Evolutionary conservation across 257 asterid genomes (phyloP), one percentile per base, ranked within the genome.

Genomic region (Vinca minor): DNA sequence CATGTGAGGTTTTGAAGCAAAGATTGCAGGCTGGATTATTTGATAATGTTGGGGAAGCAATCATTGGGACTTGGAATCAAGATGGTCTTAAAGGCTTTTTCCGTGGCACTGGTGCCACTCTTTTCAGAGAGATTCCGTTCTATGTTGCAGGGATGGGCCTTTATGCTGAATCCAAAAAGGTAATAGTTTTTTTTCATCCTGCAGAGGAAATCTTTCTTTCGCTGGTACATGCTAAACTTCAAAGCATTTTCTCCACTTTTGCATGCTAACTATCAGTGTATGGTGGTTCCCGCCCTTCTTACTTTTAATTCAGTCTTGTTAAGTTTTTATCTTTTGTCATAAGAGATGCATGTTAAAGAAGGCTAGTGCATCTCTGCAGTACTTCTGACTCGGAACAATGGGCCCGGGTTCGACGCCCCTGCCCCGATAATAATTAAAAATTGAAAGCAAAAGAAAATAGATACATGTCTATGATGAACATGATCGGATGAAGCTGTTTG

Each of bases 81-180:
- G 97, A 87, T 79, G 97, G 97, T 56, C 79, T 82, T 29, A 76
- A 73, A 71, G 97, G 96, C 1, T 90, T 90, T 70, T 90, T 90
- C 73, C 97, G 97, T 73, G 97, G 97, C 77, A 90, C 96, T 32
- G 96, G 95, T 69, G 97, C 92, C 10, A 90, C 97, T 52, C 95
- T 90, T 62, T 87, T 79, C 67, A 89, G 97, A 8, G 97, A 90
- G 77, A 83, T 90, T 60, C 97, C 97, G 5, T 90, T 90, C 73
- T 90, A 90, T 63, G 97, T 90, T 64, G 88, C 87, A 3, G 97
- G 97, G 82, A 87, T 87, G 97, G 90, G 95, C 69, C 86, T 90
- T 62, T 90, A 90, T 82, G 97, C 91, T 34, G 95, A 90, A 77
- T 90, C 97, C 62, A 90, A 90, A 75, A 90, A 90, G 88, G 97